Evolutionary conservation across 108 stramenopile species (phyloP), one percentile per base, ranked within the genome.

Genomic region (Skeletonema tropicum): DNA sequence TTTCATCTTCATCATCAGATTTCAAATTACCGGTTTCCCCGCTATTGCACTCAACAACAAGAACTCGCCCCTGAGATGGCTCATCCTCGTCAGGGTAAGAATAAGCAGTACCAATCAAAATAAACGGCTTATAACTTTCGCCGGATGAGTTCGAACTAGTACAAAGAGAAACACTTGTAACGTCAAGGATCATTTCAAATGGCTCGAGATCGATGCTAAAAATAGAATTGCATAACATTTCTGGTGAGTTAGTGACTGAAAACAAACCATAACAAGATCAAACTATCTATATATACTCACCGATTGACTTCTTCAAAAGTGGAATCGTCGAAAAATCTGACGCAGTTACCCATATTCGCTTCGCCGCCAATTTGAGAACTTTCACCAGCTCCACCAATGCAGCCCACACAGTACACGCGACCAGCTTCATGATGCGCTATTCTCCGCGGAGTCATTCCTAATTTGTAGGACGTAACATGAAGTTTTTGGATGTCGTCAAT

Each of bases 401-500:
- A 90, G 10, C 94, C 94, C 14, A 96, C 92, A 35, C 90, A 92
- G 82, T 94, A 92, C 33, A 94, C 68, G 8, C 89, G 79, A 3
- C 89, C 90, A 64, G 84, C 93, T 6, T 82, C 71, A 58, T 92
- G 87, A 66, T 98, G 92, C 12, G 88, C 90, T 48, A 99, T 94
- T 70, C 94, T 84, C 8, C 93, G 88, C 5, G 98, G 97, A 10
- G 89, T 86, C 93, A 97, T 97, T 6, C 96, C 97, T 3, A 99
- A 73, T 61, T 88, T 93, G 59, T 90, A 87, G 35, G 97, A 94
- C 23, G 93, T 93, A 42, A 99, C 94, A 83, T 99, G 98, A 66
- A 99, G 92, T 82, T 97, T 98, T 84, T 99, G 97, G 68, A 99
- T 97, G 72, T 97, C 94, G 76, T 99, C 98, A 60, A 98, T 97